Conservation (phyloP, 2,329 filamentous ascomycete genomes). For the Ceratocystis ficicola region DNA sequence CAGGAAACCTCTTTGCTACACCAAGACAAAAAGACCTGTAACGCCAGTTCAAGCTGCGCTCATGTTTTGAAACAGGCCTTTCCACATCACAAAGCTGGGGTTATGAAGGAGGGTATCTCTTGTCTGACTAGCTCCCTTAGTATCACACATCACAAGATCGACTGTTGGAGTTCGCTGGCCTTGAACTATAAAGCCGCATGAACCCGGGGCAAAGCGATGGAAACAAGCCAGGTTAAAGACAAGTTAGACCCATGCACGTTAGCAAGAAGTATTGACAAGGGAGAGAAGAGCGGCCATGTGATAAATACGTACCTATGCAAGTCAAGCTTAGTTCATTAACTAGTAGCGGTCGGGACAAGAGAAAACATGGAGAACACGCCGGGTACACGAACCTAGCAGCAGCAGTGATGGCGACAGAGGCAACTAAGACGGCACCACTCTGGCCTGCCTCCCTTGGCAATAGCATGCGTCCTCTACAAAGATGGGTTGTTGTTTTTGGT, state of each 20-base stretch:
- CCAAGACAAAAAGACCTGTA: constrained; percentile 5
- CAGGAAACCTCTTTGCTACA: not conserved
- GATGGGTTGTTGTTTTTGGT: not conserved
- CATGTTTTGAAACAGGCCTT: not conserved
- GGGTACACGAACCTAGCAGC: not conserved
- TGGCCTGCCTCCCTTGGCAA: not conserved
- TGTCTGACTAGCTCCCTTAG: not conserved
- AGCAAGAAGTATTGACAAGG: not conserved
- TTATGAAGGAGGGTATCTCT: not conserved
- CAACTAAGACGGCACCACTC: not conserved
- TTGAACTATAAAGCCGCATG: not conserved
- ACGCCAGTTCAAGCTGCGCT: not conserved
- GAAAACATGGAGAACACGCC: not conserved
- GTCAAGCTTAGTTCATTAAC: not conserved
- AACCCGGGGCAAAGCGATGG: constrained; percentile 3
- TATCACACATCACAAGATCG: not conserved
- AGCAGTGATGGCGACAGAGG: no score
- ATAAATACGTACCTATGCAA: not conserved
- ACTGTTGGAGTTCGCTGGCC: not conserved
- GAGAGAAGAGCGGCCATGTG: not conserved
- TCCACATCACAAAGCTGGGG: not conserved
- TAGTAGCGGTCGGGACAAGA: not conserved
- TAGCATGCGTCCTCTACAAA: not conserved
- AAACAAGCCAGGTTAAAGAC: not conserved
- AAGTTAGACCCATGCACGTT: not conserved